Evolutionary conservation across 345 rosid genomes (phyloP), one percentile per base, ranked within the genome.

Genomic region (Populus pruinosa): DNA sequence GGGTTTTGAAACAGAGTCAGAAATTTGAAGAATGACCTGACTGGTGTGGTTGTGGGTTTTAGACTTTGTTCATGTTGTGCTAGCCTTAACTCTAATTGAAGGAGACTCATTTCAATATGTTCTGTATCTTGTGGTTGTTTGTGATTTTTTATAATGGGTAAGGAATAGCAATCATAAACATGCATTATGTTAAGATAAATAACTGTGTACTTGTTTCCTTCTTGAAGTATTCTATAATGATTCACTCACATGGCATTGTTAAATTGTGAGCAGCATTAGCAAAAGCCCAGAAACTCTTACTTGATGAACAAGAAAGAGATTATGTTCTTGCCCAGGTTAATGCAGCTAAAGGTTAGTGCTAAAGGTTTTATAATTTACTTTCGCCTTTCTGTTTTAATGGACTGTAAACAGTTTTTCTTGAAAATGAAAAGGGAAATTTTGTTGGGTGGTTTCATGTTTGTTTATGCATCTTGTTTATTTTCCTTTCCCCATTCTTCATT

Each of bases 301-400:
- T 90, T 53, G 88, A 93, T 78, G 84, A 91, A 79, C 93, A 96
- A 84, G 98, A 96, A 88, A 87, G 99, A 86, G 97, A 85, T 82
- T 93, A 96, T 81, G 61, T 96, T 83, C 93, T 93, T 80, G 84
- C 84, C 59, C 98, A 93, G 88, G 98, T 93, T 61, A 86, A 75
- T 78, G 89, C 96, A 74, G 98, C 99, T 14, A 96, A 91, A 91
- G 96, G 99, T 92, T 29, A 70, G 86, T 78, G 17, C 55, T 61
- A 31, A 71, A 35, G 6, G 23, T 8, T 65, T 75, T 16, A 36
- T 44, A 13, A 11, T 47, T 66, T 78, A 4, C 25, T 65, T 49
- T 74, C 36, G 23, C 33, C 9, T 7, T 53, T 38, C 38, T 12
- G 43, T 20, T 20, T 76, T 43, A 44, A 25, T 41, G 31, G 20